Evolutionary conservation across 495 filamentous ascomycete genomes (phyloP), one percentile per base, ranked within the genome.

Genomic region (Pseudevernia furfuracea): DNA sequence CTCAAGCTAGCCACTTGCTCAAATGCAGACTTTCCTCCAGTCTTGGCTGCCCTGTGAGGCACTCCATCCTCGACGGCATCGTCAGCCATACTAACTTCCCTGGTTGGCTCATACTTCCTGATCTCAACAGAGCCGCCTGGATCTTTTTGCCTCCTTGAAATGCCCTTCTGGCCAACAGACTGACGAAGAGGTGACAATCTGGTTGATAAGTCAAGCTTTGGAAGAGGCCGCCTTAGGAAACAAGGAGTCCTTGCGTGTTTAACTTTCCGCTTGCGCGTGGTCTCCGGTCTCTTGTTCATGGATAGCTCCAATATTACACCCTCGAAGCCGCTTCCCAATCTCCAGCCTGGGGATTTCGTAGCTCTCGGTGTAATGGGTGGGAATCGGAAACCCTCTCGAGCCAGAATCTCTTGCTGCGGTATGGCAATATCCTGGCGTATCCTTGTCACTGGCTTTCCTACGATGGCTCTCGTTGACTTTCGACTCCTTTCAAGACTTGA

Each of bases 291-390:
- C 10, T 23, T 2, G 9, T 28, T 44, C 41, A 12, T 58, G 23
- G 15, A 48, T 3, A 9, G 34, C 34, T 49, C 10, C 12, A 64
- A 11, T 23, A 55, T 56, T 11, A 38, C 34, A 6, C 46, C 55
- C 17, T 67, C 62, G 38, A 67, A 67, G 30, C 66, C 66, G 46
- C 66, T 67, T 34, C 66, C 66, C 43, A 60, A 48, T 38, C 25
- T 67, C 61, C 61, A 67, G 32, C 30, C 39, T 17, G 37, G 25
- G 7, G 53, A 37, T n/a, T 46, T 63, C 23, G 36, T 56, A 48
- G 10, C 25, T 63, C 38, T 57, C n/a, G 66, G 66, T 30, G 66
- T 67, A 11, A 2, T n/a, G 1, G 66, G 61, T 57, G 61, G 66
- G 23, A 67, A 55, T 25, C 36, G 64, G 57, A 67, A 64, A 19